phyloP scores from a whole-genome alignment of 2,329 filamentous ascomycete genomes.

The Pseudocercospora fuligena region DNA sequence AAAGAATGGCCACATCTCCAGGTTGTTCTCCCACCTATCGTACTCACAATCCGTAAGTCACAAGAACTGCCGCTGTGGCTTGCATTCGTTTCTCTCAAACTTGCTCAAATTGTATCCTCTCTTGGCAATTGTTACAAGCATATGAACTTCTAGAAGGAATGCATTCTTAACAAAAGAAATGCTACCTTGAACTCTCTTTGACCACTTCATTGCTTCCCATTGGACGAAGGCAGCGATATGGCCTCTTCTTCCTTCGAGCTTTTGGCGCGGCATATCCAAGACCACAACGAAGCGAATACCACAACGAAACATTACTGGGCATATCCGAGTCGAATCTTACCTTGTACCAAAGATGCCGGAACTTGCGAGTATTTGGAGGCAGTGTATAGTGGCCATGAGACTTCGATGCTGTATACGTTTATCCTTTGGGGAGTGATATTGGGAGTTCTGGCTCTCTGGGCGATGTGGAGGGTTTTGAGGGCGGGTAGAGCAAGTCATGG shows the following conservation, averaged over 20 bases:
- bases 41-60: not conserved
- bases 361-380: constrained; percentile 63
- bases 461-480: constrained; percentile 40
- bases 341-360: constrained; percentile 62
- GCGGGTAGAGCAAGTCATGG: constrained; percentile 25
- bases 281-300: constrained; percentile 36
- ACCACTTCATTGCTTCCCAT: not conserved
- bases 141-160: not conserved
- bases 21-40: not conserved
- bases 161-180: not conserved
- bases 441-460: constrained; percentile 53
- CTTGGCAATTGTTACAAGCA: constrained; percentile 10
- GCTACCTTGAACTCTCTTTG: not conserved
- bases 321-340: constrained; percentile 58
- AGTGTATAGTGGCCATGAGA: constrained; percentile 60
- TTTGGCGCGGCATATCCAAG: constrained; percentile 35
- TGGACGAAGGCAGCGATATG: constrained; percentile 5
- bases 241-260: not conserved
- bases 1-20: not conserved
- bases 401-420: constrained; percentile 60
- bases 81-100: constrained; percentile 19
- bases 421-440: constrained; percentile 62
- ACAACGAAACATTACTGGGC: constrained; percentile 56
- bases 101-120: constrained; percentile 13
- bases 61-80: constrained; percentile 1